Base-by-base conservation (phyloP, 345 rosid species). In the Triadica sebifera region DNA sequence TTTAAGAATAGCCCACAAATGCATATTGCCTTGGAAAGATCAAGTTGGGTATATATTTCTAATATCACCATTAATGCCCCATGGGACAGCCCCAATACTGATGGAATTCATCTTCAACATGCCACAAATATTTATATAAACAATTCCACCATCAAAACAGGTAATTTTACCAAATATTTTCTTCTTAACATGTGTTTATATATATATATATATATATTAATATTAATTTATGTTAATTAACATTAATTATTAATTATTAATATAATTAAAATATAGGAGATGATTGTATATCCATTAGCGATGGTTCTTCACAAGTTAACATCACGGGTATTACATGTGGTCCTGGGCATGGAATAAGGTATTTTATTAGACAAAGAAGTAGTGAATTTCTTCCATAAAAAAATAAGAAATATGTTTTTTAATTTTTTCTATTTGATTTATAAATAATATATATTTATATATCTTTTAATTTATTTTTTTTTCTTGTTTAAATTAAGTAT, bases 311-410 rank as follows among this genome's bases (percentile, higher is more conserved):
- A 25, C 57, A 81, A 11, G 37, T 89, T 59, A 65, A 70, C 12
- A 67, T 89, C 24, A 75, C 72, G 50, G 19, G 58, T 19, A 80
- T 82, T 46, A 7, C 56, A 3, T 88, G 92, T 43, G 88, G 92
- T 64, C 90, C 89, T 0, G 90, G 92, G 5, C 92, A 87, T 56
- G 90, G 90, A 16, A 82, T 87, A 66, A 89, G 90, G 90, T 85
- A 53, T 65, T 50, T 16, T 52, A 52, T 52, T 41, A 3, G 8
- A 41, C 45, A 6, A 41, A 41, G 6, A 39, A 6, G 4, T 51
- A 9, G 55, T 51, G 55, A 12, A 9, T 51, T 15, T 12, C 12
- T 51, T 51, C n/a, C 55, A 3, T 17, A 0, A 2, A 4, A 47
- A 47, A 49, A 52, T 52, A 12, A 66, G 12, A 13, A 25, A 55